These are phyloP conservation scores for Fusarium solani-melongenae DNA, from an alignment of 2,329 filamentous ascomycete species.

Conservation along the genomic window DNA sequence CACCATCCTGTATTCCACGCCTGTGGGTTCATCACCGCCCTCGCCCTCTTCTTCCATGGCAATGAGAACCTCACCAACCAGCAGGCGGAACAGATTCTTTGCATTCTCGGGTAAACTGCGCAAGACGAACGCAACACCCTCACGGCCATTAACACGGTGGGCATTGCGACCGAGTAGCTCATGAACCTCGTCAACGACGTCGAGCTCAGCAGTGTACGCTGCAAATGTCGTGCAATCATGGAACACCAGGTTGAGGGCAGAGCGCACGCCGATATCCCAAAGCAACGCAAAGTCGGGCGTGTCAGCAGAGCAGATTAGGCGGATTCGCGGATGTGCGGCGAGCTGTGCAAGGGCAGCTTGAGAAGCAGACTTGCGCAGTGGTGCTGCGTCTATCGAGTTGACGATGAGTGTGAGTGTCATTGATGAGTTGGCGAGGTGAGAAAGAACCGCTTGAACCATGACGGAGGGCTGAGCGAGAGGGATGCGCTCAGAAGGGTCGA, in stretches of 20 bases:
- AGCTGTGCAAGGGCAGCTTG: conserved; percentile 83
- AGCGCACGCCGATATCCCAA: conserved; percentile 89
- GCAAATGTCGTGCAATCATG: conserved; percentile 95
- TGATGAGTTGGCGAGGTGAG: conserved; percentile 61
- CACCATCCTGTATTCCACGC: conserved; percentile 88
- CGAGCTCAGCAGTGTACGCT: conserved; percentile 77
- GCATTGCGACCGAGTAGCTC: conserved; percentile 85
- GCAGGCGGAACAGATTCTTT: conserved; percentile 83
- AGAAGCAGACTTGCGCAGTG: conserved; percentile 76
- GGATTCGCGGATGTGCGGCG: conserved; percentile 77
- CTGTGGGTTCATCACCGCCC: conserved; percentile 65
- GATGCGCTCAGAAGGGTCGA: conserved; percentile 62
- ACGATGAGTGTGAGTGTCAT: conserved; percentile 74
- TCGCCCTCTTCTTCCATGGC: conserved; percentile 71
- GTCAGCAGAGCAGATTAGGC: conserved; percentile 83
- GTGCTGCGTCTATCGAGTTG: conserved; percentile 85
- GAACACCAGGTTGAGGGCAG: conserved; percentile 86
- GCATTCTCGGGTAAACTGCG: conserved; percentile 93
- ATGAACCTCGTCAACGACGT: conserved; percentile 91
- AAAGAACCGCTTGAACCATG: conserved; percentile 74
- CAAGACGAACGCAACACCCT: conserved; percentile 91
- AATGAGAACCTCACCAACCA: conserved; percentile 86
- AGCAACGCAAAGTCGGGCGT: conserved; percentile 87
- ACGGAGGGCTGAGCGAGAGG: conserved; percentile 73
- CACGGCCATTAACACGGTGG: conserved; percentile 84